Evolutionary conservation across 352 stramenopile genomes (phyloP).

Genomic region (Globisporangium camurandrum): DNA sequence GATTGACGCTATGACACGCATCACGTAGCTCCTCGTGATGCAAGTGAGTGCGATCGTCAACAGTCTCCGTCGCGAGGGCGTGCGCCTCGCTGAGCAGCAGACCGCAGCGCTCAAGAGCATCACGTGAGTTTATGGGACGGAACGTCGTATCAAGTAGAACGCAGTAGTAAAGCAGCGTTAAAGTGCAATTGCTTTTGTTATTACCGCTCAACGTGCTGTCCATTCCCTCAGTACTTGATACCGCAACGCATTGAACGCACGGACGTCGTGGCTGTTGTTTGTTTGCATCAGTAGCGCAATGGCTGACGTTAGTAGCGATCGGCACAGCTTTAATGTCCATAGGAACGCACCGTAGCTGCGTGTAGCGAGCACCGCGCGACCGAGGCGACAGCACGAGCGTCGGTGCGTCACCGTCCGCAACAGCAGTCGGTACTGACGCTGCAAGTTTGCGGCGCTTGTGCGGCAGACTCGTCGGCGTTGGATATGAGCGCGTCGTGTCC

Average conservation of each 20-base stretch:
- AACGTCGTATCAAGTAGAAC: no score
- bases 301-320: no score
- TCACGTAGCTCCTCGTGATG: conserved; percentile 67
- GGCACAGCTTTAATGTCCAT: not conserved
- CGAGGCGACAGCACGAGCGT: not conserved
- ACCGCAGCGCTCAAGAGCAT: conserved; percentile 63
- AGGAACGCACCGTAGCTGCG: conserved; percentile 7
- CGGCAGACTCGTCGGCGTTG: not conserved
- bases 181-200: not conserved
- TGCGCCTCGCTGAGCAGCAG: conserved; percentile 66
- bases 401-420: not conserved
- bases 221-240: conserved; percentile 40
- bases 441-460: not conserved
- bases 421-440: not conserved
- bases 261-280: conserved; percentile 29
- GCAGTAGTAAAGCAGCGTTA: no score
- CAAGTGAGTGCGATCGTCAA: conserved; percentile 52
- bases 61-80: conserved; percentile 57
- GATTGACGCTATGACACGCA: no score
- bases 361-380: conserved; percentile 4
- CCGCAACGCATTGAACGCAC: conserved; percentile 35
- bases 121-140: no score
- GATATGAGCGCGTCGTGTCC: not conserved
- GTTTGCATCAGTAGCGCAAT: not conserved
- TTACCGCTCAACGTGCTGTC: conserved; percentile 5